Conservation (phyloP, 2,329 filamentous ascomycete species). For the Dryadomyces sulphureus region DNA sequence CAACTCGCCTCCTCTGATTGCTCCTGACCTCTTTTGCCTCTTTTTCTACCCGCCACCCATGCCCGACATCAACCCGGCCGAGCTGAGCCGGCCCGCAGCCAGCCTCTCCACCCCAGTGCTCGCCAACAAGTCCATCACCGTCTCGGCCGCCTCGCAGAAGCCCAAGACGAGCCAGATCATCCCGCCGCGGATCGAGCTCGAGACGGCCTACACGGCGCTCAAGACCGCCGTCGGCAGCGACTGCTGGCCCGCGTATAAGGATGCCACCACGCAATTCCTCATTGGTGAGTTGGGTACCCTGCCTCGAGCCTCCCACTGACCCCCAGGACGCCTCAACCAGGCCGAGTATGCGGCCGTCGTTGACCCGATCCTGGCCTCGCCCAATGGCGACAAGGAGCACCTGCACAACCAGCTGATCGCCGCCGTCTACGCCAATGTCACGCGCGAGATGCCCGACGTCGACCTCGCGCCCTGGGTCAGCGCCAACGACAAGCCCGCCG, state of each 20-base stretch:
- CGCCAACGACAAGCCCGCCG: slow-evolving; percentile 51
- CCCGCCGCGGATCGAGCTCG: slow-evolving; percentile 51
- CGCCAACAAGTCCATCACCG: slow-evolving; percentile 40
- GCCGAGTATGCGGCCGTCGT: slow-evolving; percentile 43
- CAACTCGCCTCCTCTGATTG: slow-evolving; percentile 10
- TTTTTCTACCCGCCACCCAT: slow-evolving; percentile 23
- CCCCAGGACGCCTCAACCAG: slow-evolving; percentile 46
- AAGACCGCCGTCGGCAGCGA: slow-evolving; percentile 44
- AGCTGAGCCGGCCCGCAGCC: slow-evolving; percentile 46
- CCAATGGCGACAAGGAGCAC: slow-evolving; percentile 44
- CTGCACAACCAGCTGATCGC: slow-evolving; percentile 54
- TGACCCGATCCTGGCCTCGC: slow-evolving; percentile 42
- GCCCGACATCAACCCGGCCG: slow-evolving; percentile 58
- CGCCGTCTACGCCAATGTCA: slow-evolving; percentile 54
- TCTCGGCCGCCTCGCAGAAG: slow-evolving; percentile 35
- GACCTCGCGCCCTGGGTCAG: slow-evolving; percentile 58
- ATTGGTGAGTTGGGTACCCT: slow-evolving; percentile 46
- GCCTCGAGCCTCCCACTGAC: too few species aligned
- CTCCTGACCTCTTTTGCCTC: slow-evolving; percentile 9
- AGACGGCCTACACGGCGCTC: slow-evolving; percentile 47
- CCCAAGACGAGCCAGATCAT: slow-evolving; percentile 48
- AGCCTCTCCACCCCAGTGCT: slow-evolving; percentile 44
- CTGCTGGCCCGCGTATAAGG: slow-evolving; percentile 51
- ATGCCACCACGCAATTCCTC: slow-evolving; percentile 46
- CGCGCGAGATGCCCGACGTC: slow-evolving; percentile 51